A percentile compares a stretch with the other conserved stretches of the same genome.
phyloP scores from a whole-genome alignment of 495 filamentous ascomycete genomes.

The Filosporella fistucella region DNA sequence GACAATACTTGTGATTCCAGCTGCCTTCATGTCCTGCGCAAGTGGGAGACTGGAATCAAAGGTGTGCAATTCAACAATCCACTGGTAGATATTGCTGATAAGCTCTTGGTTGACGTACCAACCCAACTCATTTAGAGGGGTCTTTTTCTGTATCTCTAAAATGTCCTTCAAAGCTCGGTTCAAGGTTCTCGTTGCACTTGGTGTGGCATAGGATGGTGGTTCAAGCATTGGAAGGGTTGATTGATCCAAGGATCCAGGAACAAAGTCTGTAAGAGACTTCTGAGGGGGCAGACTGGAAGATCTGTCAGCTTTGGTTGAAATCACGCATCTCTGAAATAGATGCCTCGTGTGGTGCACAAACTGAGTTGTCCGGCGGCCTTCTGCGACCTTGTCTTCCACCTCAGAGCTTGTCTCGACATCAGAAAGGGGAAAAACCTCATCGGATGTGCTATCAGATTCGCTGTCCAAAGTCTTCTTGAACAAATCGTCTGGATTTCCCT shows the following conservation, averaged over 20 bases:
- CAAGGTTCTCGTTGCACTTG: conserved; percentile 55
- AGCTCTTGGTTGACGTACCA: conserved; percentile 71
- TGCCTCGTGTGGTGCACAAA: not conserved
- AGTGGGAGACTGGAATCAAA: conserved; percentile 69
- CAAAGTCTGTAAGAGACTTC: conserved; percentile 60
- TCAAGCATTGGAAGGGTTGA: conserved; percentile 50
- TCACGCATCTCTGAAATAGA: too few species aligned
- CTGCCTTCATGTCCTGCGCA: conserved; percentile 66
- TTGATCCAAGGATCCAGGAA: conserved; percentile 56
- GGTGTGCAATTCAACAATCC: conserved; percentile 88
- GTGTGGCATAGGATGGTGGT: conserved; percentile 66
- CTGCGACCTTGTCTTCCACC: not conserved
- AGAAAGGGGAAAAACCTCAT: conserved; percentile 41
- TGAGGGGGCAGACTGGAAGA: too few species aligned
- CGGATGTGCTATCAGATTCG: conserved; percentile 48
- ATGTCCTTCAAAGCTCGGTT: conserved; percentile 56
- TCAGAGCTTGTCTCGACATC: conserved; percentile 7
- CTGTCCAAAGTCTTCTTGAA: conserved; percentile 25
- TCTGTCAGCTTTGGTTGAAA: too few species aligned
- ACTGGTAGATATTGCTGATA: conserved; percentile 74
- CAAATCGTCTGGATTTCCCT: conserved; percentile 10
- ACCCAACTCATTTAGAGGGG: conserved; percentile 66
- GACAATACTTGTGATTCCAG: conserved; percentile 60
- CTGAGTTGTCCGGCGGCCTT: not conserved
- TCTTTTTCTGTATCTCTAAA: conserved; percentile 57